Conservation (phyloP, 2,329 filamentous ascomycete species). For the Xylariaceae sp. region DNA sequence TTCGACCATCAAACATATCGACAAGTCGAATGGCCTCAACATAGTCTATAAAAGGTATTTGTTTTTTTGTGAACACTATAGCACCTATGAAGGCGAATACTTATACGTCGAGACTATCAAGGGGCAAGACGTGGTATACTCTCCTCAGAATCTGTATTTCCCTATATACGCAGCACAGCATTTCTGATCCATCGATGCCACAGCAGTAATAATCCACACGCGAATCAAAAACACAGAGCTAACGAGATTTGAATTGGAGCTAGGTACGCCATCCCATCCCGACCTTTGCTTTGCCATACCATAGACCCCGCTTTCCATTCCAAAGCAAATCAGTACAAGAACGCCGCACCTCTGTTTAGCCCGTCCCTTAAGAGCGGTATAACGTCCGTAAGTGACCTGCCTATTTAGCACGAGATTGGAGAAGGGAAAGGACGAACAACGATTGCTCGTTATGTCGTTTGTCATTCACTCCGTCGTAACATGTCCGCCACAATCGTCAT, state of each 20-base stretch:
- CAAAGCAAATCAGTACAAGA: neutral
- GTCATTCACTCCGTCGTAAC: conserved; percentile 7
- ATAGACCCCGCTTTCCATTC: neutral
- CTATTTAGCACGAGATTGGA: neutral
- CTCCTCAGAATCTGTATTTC: too few relatives aligned
- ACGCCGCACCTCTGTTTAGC: conserved; percentile 3
- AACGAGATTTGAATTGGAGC: neutral
- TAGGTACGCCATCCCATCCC: neutral
- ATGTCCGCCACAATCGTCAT: conserved; percentile 6
- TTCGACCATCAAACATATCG: too few relatives aligned
- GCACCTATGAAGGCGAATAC: too few relatives aligned
- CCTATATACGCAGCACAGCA: too few relatives aligned
- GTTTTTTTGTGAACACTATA: too few relatives aligned
- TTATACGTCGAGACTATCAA: too few relatives aligned
- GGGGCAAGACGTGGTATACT: too few relatives aligned
- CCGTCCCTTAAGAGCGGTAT: neutral
- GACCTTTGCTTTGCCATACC: neutral
- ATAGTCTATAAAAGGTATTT: too few relatives aligned
- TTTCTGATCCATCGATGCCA: too few relatives aligned
- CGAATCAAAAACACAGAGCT: neutral
- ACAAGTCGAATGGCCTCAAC: too few relatives aligned
- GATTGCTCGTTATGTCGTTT: neutral
- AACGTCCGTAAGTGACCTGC: neutral
- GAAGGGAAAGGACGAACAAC: neutral
- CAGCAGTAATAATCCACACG: neutral